Evolutionary conservation across 2,329 filamentous ascomycete genomes (phyloP), one percentile per base, ranked within the genome.

Genomic region (Colletotrichum abscissum): DNA sequence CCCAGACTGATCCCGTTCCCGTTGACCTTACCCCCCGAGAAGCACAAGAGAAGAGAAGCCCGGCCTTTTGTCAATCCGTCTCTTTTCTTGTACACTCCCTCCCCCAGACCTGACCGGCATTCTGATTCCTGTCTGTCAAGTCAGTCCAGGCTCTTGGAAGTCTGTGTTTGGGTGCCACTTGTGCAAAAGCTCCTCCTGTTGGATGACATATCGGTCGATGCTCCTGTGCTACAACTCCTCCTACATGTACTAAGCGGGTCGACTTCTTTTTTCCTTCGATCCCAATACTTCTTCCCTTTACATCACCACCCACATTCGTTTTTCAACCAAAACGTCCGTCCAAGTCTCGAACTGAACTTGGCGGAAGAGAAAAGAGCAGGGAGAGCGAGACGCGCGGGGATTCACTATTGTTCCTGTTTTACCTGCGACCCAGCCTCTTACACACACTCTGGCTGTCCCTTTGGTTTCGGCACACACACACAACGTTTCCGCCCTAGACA

Each of bases 191-290:
- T 70, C 56, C 28, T 58, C 55, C 24, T 69, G 30, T 68, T 72
- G 66, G 35, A 73, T 73, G 70, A 73, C 70, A 70, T 73, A 33
- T 52, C 26, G 54, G 9, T 46, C 67, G 60, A 70, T 70, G 67
- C 70, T 73, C 56, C 49, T 49, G 33, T 58, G 24, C 54, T 60
- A 52, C 19, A 8, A 49, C 42, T 49, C 42, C 16, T 55, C 7
- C 49, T 64, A 55, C 62, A 64, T 64, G 62, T 26, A 38, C 62
- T 64, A 64, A 64, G 70, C 70, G 70, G 67, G 55, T 57, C 70
- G 67, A 22, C 33, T 63, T 49, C 55, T 73, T 59, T 52, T 64
- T 35, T 64, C 55, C 70, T 26, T 38, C 22, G 24, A 24, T 42
- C 42, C 30, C 65, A 57, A 56, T 65, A 38, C 54, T 60, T 62